Percentiles rank a stretch among this genome's conserved stretches.
Conservation (phyloP, 306 rosid species). For the Rosa chinensis region DNA sequence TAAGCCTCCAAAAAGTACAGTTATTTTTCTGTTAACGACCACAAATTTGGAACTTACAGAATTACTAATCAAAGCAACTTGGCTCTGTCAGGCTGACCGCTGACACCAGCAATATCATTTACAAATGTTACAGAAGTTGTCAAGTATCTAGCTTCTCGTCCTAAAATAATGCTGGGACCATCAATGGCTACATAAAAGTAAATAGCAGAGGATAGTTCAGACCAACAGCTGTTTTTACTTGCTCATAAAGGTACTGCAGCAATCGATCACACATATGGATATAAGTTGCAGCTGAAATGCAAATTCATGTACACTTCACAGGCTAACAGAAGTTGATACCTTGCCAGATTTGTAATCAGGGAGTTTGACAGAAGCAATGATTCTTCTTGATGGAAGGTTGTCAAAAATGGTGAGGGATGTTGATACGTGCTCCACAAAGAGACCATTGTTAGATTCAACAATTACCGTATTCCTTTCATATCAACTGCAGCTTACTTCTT, state of each 20-base stretch:
- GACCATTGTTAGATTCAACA: neutral
- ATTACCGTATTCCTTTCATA: neutral
- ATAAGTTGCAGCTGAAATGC: neutral
- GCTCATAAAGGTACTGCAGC: neutral
- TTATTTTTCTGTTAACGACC: neutral
- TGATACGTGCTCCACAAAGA: neutral
- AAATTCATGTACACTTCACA: neutral
- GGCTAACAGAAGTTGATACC: neutral
- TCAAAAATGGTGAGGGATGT: neutral
- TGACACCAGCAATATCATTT: neutral
- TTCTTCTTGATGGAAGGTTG: neutral
- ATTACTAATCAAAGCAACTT: neutral
- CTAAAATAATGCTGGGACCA: neutral
- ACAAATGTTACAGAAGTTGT: neutral
- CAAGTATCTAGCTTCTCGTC: neutral
- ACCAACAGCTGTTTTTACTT: neutral
- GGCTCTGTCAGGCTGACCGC: neutral
- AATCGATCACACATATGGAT: neutral
- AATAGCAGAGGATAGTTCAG: neutral
- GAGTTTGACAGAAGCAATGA: neutral
- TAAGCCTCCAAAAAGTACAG: neutral
- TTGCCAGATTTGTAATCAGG: neutral
- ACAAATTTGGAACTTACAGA: neutral
- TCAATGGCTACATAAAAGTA: neutral
- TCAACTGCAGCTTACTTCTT: neutral